Evolutionary conservation across 2,329 filamentous ascomycete genomes (phyloP).

Genomic region (Sclerotinia subarctica): DNA sequence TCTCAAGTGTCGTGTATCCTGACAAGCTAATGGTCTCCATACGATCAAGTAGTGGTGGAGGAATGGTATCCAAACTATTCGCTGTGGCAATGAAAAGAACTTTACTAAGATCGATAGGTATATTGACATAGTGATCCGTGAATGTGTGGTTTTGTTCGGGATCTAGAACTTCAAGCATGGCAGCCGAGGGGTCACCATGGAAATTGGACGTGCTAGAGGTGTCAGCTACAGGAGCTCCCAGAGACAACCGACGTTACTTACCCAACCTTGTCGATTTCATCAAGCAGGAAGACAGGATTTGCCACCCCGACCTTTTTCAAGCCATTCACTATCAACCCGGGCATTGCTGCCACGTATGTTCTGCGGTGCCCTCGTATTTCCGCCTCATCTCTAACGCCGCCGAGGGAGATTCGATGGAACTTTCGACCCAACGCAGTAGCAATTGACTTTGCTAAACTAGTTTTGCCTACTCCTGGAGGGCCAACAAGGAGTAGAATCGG

Average conservation of each 20-base stretch:
- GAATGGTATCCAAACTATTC: constrained; percentile 92
- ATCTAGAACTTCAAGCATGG: constrained; percentile 96
- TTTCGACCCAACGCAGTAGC: constrained; percentile 89
- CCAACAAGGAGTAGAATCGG: constrained; percentile 92
- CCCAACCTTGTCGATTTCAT: constrained; percentile 95
- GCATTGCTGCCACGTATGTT: constrained; percentile 99
- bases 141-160: constrained; percentile 96
- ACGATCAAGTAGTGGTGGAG: constrained; percentile 86
- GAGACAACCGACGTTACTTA: constrained; percentile 26
- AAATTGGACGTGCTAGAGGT: constrained; percentile 67
- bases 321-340: constrained; percentile 88
- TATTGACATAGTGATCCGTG: constrained; percentile 92
- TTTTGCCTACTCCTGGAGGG: constrained; percentile 93
- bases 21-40: constrained; percentile 96
- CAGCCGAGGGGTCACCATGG: constrained; percentile 92
- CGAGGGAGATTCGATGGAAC: constrained; percentile 95
- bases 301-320: constrained; percentile 92
- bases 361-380: constrained; percentile 93
- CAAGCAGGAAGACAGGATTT: constrained; percentile 91
- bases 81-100: constrained; percentile 97
- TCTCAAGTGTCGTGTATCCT: constrained; percentile 95
- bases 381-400: constrained; percentile 92
- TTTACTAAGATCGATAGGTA: constrained; percentile 93
- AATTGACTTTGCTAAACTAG: constrained; percentile 88
- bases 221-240: constrained; percentile 7